These are phyloP conservation scores for Inga oerstediana DNA, from an alignment of 306 rosid genomes.

Conservation along the genomic window DNA sequence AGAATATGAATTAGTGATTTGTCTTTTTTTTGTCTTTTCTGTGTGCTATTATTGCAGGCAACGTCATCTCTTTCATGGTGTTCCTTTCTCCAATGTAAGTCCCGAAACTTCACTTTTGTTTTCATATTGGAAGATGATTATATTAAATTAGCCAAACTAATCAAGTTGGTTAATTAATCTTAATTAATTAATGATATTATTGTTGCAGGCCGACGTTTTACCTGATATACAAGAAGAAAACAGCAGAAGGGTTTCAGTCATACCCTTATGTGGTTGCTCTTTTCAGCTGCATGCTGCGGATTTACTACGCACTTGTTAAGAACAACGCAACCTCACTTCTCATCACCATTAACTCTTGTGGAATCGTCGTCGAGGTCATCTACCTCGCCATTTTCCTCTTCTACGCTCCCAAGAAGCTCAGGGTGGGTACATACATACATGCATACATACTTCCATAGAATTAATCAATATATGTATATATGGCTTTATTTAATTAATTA, in stretches of 20 bases:
- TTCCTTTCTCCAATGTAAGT: conserved; percentile 95
- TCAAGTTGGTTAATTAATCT: background rate
- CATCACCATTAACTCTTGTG: conserved; percentile 78
- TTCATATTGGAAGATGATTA: background rate
- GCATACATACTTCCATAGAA: too few relatives aligned
- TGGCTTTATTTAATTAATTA: background rate
- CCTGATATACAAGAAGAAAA: conserved; percentile 73
- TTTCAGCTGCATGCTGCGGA: conserved; percentile 82
- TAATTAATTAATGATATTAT: background rate
- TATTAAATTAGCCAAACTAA: background rate
- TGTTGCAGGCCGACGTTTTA: conserved; percentile 79
- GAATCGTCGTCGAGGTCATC: conserved; percentile 61
- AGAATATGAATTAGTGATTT: conserved; percentile 1
- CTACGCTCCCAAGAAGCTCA: conserved; percentile 63
- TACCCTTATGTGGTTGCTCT: conserved; percentile 77
- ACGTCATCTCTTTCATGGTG: conserved; percentile 77
- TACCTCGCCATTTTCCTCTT: conserved; percentile 62
- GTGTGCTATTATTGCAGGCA: conserved; percentile 54
- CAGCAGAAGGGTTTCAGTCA: conserved; percentile 75
- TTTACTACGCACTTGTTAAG: conserved; percentile 80
- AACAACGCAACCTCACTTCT: conserved; percentile 56
- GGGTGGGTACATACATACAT: conserved; percentile 74
- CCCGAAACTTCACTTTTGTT: background rate
- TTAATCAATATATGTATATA: too few relatives aligned
- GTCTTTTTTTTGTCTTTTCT: conserved; percentile 1